Conservation (phyloP, 345 rosid species). For the Cardamine chenopodiifolia region DNA sequence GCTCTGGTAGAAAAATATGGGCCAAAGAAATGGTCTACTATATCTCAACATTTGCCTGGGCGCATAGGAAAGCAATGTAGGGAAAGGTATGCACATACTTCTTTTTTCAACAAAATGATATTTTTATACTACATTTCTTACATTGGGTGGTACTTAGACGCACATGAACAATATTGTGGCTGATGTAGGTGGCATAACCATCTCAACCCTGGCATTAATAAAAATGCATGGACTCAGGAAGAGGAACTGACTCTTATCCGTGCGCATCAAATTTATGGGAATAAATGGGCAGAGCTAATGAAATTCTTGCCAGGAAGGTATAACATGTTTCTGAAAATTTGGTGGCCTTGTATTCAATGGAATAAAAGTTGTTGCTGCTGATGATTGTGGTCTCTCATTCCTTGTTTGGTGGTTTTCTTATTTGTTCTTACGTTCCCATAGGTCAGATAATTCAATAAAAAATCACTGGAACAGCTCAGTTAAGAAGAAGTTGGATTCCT, state of each 20-base stretch:
- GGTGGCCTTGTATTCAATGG: slow-evolving; percentile 6
- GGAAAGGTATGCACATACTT: slow-evolving; percentile 66
- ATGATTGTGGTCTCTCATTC: slow-evolving; percentile 11
- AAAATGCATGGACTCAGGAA: slow-evolving; percentile 98
- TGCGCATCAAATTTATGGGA: slow-evolving; percentile 95
- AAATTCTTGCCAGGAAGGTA: slow-evolving; percentile 99
- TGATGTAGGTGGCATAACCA: slow-evolving; percentile 98
- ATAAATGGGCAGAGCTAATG: slow-evolving; percentile 98
- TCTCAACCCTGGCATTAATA: slow-evolving; percentile 94
- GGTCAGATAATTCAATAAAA: slow-evolving; percentile 98
- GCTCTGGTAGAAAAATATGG: slow-evolving; percentile 84
- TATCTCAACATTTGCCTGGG: slow-evolving; percentile 95
- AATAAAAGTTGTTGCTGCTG: not conserved
- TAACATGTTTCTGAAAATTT: slow-evolving; percentile 1
- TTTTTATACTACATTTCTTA: not conserved
- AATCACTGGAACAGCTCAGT: slow-evolving; percentile 99
- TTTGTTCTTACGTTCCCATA: slow-evolving; percentile 51
- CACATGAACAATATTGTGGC: slow-evolving; percentile 33
- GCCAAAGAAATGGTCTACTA: slow-evolving; percentile 98
- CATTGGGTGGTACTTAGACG: not conserved
- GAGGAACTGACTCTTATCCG: slow-evolving; percentile 95
- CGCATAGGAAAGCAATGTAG: slow-evolving; percentile 99
- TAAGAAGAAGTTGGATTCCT: slow-evolving; percentile 94
- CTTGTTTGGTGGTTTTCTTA: slow-evolving; percentile 18
- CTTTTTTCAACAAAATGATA: not conserved